Evolutionary conservation across 2,329 filamentous ascomycete species (phyloP).

Genomic region (Ophiostoma ulmi): DNA sequence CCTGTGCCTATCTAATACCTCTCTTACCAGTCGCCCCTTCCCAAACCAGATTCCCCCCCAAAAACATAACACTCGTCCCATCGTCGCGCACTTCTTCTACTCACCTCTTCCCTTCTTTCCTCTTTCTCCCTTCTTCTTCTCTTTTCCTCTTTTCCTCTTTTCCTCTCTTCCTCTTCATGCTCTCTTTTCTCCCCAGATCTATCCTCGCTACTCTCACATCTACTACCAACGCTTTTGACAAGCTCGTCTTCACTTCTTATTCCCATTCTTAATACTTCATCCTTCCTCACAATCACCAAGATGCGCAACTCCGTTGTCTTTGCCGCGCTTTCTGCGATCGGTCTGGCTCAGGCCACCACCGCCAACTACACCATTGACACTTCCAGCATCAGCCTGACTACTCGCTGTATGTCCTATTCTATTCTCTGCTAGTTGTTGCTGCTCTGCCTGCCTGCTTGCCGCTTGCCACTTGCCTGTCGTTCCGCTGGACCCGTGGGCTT

Average conservation of each 20-base stretch:
- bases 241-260: conserved; percentile 15
- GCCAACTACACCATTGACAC: conserved; percentile 46
- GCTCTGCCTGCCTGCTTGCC: conserved; percentile 26
- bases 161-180: background rate
- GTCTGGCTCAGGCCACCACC: conserved; percentile 32
- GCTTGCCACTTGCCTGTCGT: background rate
- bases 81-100: conserved; percentile 14
- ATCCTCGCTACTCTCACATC: background rate
- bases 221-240: conserved; percentile 14
- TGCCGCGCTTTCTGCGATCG: conserved; percentile 41
- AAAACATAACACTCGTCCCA: background rate
- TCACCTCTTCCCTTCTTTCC: background rate
- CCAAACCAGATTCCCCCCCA: conserved; percentile 22
- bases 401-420: conserved; percentile 38
- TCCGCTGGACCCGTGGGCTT: background rate
- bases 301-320: conserved; percentile 42
- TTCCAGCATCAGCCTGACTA: conserved; percentile 32
- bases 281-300: conserved; percentile 27
- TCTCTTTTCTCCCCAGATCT: background rate
- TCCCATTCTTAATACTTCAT: background rate
- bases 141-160: conserved; percentile 2
- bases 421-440: conserved; percentile 18
- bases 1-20: background rate
- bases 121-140: conserved; percentile 1
- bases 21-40: conserved; percentile 19